A percentile compares a stretch with the other conserved stretches of the same genome.
Evolutionary conservation across 192 early-diverging fungal genomes (phyloP).

Genomic region (Rhizophagus sp.): DNA sequence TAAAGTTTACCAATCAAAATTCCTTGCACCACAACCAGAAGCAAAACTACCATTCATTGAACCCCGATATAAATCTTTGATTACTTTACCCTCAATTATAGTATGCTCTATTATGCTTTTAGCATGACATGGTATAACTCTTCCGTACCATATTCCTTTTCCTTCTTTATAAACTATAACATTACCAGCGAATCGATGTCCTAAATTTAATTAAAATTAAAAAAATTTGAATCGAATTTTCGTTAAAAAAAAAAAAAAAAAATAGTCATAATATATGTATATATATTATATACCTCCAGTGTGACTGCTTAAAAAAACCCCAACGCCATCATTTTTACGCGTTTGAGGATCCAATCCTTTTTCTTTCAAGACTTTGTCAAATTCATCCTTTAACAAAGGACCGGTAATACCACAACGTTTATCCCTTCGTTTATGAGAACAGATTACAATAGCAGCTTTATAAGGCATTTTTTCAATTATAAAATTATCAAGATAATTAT

Average conservation of each 20-base stretch:
- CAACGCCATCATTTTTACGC: slow-evolving; percentile 20
- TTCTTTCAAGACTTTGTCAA: slow-evolving; percentile 46
- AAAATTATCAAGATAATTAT: neutral
- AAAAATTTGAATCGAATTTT: too few relatives aligned
- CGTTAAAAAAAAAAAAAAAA: neutral
- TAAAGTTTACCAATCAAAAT: slow-evolving; percentile 7
- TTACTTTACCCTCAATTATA: slow-evolving; percentile 46
- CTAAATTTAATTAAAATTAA: slow-evolving; percentile 16
- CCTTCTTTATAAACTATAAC: slow-evolving; percentile 56
- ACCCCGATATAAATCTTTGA: slow-evolving; percentile 56
- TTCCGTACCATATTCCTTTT: slow-evolving; percentile 59
- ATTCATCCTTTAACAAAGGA: slow-evolving; percentile 50
- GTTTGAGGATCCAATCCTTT: slow-evolving; percentile 44
- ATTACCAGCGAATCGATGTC: slow-evolving; percentile 64
- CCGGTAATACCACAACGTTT: slow-evolving; percentile 58
- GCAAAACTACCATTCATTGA: slow-evolving; percentile 55
- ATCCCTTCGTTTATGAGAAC: slow-evolving; percentile 53
- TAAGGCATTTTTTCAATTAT: slow-evolving; percentile 32
- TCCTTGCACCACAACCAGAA: slow-evolving; percentile 7
- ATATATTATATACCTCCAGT: slow-evolving; percentile 43
- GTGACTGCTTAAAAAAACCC: slow-evolving; percentile 53
- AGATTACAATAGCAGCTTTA: slow-evolving; percentile 51
- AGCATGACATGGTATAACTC: slow-evolving; percentile 53
- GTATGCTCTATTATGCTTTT: slow-evolving; percentile 53
- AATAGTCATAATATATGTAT: neutral